Base-by-base conservation (phyloP, 2,329 filamentous ascomycete genomes). In the Pseudocercospora ulei region DNA sequence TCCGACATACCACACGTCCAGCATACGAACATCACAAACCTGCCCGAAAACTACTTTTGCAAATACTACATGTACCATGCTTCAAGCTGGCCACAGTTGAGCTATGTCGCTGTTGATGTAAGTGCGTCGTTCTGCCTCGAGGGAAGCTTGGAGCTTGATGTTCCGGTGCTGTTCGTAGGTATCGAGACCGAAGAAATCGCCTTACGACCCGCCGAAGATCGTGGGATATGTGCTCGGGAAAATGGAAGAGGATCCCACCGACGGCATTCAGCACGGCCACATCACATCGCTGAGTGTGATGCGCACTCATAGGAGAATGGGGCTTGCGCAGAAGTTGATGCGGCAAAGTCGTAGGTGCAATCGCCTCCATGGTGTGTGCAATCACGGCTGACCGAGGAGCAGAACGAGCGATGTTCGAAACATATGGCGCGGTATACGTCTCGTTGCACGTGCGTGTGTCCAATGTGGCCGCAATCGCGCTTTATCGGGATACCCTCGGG, bases 31-130 rank as follows among this genome's bases (percentile, higher is more conserved):
- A 87, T 98, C 62, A 93, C 92, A 63, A 98, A 98, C 70, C 75
- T 98, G 38, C 90, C 90, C 50, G 90, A 98, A 66, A 98, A 98
- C 72, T 98, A 98, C 75, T 96, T 96, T 64, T 83, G 94, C 67
- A 98, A 98, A 74, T 98, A 98, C 73, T 98, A 98, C 70, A 78
- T 98, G 58, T 98, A 98, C 75, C 90, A 98, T 66, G 87, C 88
- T 9, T 78, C 96, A 52, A 93, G 86, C 55, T 98, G 90, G 90
- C 90, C 90, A 29, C 88, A 96, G 67, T 77, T 98, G 50, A 88
- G 81, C 65, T 96, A 87, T 65, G 88, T 98, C 41, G 90, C 90
- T 53, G 86, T 98, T 55, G 88, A 96, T 63, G 67, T 70, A 51
- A 56, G 65, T 17, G 3, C n/a, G n/a, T n/a, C n/a, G n/a, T n/a